Percentiles rank a stretch among this genome's conserved stretches.
These are phyloP conservation scores for slime mould (Dictyostelium discoideum) DNA, from an alignment of 78 protist genomes.

Conservation along the genomic window dicty_2.7 NC_007089.4:4728001-4728500, in stretches of 20 bases:
- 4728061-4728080: not conserved
- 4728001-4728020: not conserved
- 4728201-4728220: not conserved
- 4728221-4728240: not conserved
- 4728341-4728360: not conserved
- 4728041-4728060: not conserved
- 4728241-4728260: not conserved
- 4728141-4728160: not conserved
- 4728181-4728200: not conserved
- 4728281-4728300: not conserved
- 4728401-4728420: not conserved
- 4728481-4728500: not conserved
- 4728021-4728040: not conserved
- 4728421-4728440: too few relatives aligned
- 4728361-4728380: not conserved
- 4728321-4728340: not conserved
- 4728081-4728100: not conserved
- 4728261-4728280: not conserved
- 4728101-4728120: not conserved
- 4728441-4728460: not conserved
- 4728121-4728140: not conserved
- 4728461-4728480: too few relatives aligned
- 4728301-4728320: not conserved
- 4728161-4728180: not conserved
- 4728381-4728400: not conserved